Percentiles rank a stretch among this genome's conserved stretches.
phyloP scores from a whole-genome alignment of 805 yeast species.

The Candida ovalis region DNA sequence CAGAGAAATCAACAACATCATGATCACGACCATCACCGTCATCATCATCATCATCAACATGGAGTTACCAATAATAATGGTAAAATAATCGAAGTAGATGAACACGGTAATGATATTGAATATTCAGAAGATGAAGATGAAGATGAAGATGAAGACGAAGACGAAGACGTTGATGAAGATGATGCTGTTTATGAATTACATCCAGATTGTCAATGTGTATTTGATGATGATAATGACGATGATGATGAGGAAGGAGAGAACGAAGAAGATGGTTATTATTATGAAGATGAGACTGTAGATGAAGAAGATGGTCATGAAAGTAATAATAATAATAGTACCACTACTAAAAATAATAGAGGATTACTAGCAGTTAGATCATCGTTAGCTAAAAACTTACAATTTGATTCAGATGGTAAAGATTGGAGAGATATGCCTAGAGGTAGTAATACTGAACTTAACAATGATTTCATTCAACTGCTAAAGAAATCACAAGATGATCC shows the following conservation, averaged over 20 bases:
- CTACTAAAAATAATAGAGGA: not conserved
- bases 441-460: slow-evolving; percentile 39
- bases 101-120: not conserved
- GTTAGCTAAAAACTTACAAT: slow-evolving; percentile 35
- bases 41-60: slow-evolving; percentile 2
- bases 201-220: slow-evolving; percentile 37
- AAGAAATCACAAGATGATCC: slow-evolving; percentile 20
- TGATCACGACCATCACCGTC: slow-evolving; percentile 8
- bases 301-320: slow-evolving; percentile 6
- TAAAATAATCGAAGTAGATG: slow-evolving; percentile 12
- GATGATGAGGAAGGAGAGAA: slow-evolving; percentile 16
- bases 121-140: slow-evolving; percentile 16
- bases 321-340: not conserved
- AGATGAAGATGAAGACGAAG: slow-evolving; percentile 24
- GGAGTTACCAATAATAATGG: slow-evolving; percentile 19
- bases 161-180: slow-evolving; percentile 14
- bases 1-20: slow-evolving; percentile 7
- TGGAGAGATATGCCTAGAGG: slow-evolving; percentile 73
- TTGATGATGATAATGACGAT: slow-evolving; percentile 18
- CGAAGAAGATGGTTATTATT: slow-evolving; percentile 11
- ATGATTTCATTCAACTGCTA: slow-evolving; percentile 22
- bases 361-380: slow-evolving; percentile 33
- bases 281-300: slow-evolving; percentile 8
- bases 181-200: slow-evolving; percentile 25
- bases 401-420: slow-evolving; percentile 60